A percentile compares a stretch with the other conserved stretches of the same genome.
These are phyloP conservation scores for Penicillium taxi DNA, from an alignment of 495 filamentous ascomycete genomes.

Conservation along the genomic window DNA sequence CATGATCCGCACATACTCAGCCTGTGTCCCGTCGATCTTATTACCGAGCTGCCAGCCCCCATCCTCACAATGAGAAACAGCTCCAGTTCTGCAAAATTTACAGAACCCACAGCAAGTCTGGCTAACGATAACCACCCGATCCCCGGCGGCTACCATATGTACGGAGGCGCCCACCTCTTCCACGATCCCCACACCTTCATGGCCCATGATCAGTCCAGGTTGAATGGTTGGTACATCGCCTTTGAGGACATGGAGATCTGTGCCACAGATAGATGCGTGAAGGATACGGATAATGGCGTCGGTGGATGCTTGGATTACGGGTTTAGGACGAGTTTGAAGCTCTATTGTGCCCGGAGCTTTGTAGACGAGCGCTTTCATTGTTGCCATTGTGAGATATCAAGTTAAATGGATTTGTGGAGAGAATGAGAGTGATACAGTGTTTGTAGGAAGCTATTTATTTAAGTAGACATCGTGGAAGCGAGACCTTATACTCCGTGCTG, in stretches of 20 bases:
- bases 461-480: too few species aligned
- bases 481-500: too few species aligned
- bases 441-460: too few species aligned
- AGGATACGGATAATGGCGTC: constrained; percentile 77
- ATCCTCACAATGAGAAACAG: constrained; percentile 31
- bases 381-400: too few species aligned
- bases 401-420: too few species aligned
- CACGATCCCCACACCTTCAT: constrained; percentile 78
- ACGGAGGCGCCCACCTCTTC: constrained; percentile 58
- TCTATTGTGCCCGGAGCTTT: constrained; percentile 13
- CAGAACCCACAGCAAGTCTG: constrained; percentile 36
- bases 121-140: constrained; percentile 37
- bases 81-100: constrained; percentile 27
- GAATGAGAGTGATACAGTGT: too few species aligned
- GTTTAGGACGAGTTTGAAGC: constrained; percentile 50
- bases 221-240: constrained; percentile 57
- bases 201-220: constrained; percentile 72
- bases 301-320: constrained; percentile 55
- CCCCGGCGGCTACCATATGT: constrained; percentile 34
- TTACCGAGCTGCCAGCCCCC: constrained; percentile 39
- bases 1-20: constrained; percentile 42
- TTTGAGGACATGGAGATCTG: constrained; percentile 71
- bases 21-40: constrained; percentile 42
- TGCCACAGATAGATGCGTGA: constrained; percentile 72
- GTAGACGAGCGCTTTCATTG: constrained; percentile 34